Evolutionary conservation across 2,329 filamentous ascomycete species (phyloP), one percentile per base, ranked within the genome.

Genomic region (Pseudogymnoascus destructans): DNA sequence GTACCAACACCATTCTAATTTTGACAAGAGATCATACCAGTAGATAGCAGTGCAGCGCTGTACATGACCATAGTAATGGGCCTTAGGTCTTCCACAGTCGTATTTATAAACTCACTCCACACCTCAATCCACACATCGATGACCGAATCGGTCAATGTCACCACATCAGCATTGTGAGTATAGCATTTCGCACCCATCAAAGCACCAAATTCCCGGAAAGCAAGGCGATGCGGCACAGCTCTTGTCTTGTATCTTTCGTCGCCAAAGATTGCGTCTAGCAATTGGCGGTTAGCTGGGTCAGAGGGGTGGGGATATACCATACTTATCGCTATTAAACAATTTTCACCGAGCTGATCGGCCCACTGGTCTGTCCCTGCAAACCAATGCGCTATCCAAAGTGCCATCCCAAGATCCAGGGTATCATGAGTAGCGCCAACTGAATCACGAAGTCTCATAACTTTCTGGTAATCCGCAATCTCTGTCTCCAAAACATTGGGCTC

Each of bases 391-490:
- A 75, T 75, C 79, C 79, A 82, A 23, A 82, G 64, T 1, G 77
- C 76, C 79, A 82, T 82, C 0, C 79, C 80, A 42, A 82, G 65
- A 63, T 82, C 79, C n/a, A 81, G 66, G 15, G 74, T 69, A 66
- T 81, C 79, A 3, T 65, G 67, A 25, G 76, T 78, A 2, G 74
- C 70, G 40, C 70, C 72, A 55, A 76, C 66, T 15, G 71, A 66
- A 1, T 74, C 74, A 56, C 74, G 74, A 0, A 70, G 66, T 21
- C 67, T 65, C 71, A 80, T 76, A 2, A 81, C 71, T 9, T 69
- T 69, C 55, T 71, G 67, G 62, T 81, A 81, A 55, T 80, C 76
- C 0, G 64, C 69, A n/a, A 80, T 79, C 63, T 82, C 79, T 7
- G 73, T 66, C 1, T 68, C 62, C 33, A 82, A 65, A 1, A 72